These are phyloP conservation scores for Beauveria scarabaeidicola DNA, from an alignment of 2,329 filamentous ascomycete species.

Conservation along the genomic window DNA sequence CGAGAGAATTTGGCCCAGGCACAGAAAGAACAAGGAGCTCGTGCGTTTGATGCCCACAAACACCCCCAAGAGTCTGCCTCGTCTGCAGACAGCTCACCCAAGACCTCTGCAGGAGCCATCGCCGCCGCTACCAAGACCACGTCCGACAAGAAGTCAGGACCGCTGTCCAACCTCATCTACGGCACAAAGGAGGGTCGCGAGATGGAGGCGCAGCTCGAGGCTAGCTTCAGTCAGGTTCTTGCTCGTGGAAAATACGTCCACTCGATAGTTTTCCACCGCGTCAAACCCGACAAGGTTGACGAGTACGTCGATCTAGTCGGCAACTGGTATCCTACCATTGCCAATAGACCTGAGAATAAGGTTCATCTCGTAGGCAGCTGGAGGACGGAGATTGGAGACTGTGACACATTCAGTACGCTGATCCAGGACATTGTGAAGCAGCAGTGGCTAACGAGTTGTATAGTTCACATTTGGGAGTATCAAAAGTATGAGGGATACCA, in stretches of 20 bases:
- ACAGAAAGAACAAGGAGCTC: slow-evolving; percentile 78
- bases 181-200: slow-evolving; percentile 92
- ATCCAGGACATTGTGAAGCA: not conserved
- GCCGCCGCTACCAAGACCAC: slow-evolving; percentile 46
- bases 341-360: slow-evolving; percentile 75
- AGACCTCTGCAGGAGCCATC: slow-evolving; percentile 30
- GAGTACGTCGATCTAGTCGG: slow-evolving; percentile 89
- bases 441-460: slow-evolving; percentile 12
- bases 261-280: slow-evolving; percentile 92
- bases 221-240: slow-evolving; percentile 89
- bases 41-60: slow-evolving; percentile 48
- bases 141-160: slow-evolving; percentile 57
- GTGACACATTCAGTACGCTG: slow-evolving; percentile 81
- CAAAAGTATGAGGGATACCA: slow-evolving; percentile 96
- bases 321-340: slow-evolving; percentile 86
- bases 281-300: slow-evolving; percentile 90
- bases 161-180: slow-evolving; percentile 84
- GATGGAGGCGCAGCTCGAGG: slow-evolving; percentile 90
- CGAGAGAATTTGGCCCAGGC: slow-evolving; percentile 70
- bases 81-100: slow-evolving; percentile 30
- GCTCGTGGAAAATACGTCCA: slow-evolving; percentile 97
- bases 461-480: slow-evolving; percentile 99
- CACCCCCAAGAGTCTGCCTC: slow-evolving; percentile 29
- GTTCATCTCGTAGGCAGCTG: slow-evolving; percentile 96
- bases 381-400: slow-evolving; percentile 95